These are phyloP conservation scores for Fraxinus anomala DNA, from an alignment of 257 asterid genomes.

Conservation along the genomic window DNA sequence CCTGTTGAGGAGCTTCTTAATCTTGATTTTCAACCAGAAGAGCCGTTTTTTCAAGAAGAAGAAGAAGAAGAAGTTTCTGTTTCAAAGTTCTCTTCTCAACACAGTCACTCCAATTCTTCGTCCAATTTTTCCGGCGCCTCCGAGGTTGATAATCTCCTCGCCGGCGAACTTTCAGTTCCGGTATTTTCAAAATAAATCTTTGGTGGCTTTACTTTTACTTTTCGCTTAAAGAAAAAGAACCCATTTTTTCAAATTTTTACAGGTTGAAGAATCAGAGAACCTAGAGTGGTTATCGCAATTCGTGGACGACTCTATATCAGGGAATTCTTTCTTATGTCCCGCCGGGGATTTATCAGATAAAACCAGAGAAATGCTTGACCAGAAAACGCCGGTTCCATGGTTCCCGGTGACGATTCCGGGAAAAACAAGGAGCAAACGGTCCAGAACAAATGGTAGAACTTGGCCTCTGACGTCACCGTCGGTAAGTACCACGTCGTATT, in stretches of 20 bases:
- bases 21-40: slow-evolving; percentile 71
- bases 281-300: slow-evolving; percentile 81
- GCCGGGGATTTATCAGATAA: slow-evolving; percentile 35
- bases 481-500: slow-evolving; percentile 42
- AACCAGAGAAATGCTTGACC: slow-evolving; percentile 36
- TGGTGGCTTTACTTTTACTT: not conserved
- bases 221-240: not conserved
- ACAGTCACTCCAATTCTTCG: slow-evolving; percentile 40
- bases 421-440: slow-evolving; percentile 58
- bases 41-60: slow-evolving; percentile 38
- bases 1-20: slow-evolving; percentile 94
- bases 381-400: slow-evolving; percentile 30
- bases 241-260: slow-evolving; percentile 10
- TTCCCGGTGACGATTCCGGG: slow-evolving; percentile 43
- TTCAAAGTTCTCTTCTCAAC: slow-evolving; percentile 16
- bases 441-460: slow-evolving; percentile 39
- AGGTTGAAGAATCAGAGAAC: slow-evolving; percentile 77
- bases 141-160: slow-evolving; percentile 58
- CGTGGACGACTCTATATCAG: slow-evolving; percentile 65
- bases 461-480: slow-evolving; percentile 56
- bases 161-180: slow-evolving; percentile 74
- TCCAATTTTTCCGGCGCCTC: slow-evolving; percentile 54
- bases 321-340: slow-evolving; percentile 47
- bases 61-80: slow-evolving; percentile 33
- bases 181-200: slow-evolving; percentile 33